These are phyloP conservation scores for Artemisia tridentata DNA, from an alignment of 129 eudicot species.

Conservation along the genomic window DNA sequence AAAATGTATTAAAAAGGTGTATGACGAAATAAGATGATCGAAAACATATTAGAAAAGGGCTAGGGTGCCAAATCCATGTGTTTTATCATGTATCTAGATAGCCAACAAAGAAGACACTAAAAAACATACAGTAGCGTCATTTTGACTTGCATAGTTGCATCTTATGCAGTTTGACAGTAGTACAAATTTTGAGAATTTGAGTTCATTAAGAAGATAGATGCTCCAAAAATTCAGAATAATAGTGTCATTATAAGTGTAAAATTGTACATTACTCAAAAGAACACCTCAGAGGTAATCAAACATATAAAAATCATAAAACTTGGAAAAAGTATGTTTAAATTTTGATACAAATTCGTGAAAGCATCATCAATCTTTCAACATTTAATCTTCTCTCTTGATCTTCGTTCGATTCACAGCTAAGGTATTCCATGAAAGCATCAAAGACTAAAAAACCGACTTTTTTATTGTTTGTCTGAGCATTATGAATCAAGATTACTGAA, in stretches of 20 bases:
- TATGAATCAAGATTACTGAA: constrained; percentile 25
- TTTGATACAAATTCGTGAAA: constrained; percentile 45
- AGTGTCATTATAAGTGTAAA: constrained; percentile 15
- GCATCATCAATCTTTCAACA: constrained; percentile 17
- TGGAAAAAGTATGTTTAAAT: constrained; percentile 34
- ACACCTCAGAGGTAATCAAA: constrained; percentile 33
- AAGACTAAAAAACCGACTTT: constrained; percentile 43
- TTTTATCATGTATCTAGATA: no score
- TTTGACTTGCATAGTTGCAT: no score
- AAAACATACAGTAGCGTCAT: no score
- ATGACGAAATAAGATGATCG: no score
- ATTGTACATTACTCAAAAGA: constrained; percentile 29
- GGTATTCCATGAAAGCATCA: constrained; percentile 34
- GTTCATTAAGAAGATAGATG: no score
- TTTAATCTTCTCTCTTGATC: constrained; percentile 38
- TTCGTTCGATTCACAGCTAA: constrained; percentile 41
- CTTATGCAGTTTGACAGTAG: no score
- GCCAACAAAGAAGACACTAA: no score
- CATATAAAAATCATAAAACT: constrained; percentile 44
- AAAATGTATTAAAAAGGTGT: no score
- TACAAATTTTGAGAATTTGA: no score
- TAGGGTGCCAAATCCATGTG: no score
- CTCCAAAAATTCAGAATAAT: background rate
- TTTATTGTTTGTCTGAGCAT: constrained; percentile 27
- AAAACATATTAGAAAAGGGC: no score